Evolutionary conservation across 116 monocot species (phyloP).

Genomic region (Thalassia testudinum): DNA sequence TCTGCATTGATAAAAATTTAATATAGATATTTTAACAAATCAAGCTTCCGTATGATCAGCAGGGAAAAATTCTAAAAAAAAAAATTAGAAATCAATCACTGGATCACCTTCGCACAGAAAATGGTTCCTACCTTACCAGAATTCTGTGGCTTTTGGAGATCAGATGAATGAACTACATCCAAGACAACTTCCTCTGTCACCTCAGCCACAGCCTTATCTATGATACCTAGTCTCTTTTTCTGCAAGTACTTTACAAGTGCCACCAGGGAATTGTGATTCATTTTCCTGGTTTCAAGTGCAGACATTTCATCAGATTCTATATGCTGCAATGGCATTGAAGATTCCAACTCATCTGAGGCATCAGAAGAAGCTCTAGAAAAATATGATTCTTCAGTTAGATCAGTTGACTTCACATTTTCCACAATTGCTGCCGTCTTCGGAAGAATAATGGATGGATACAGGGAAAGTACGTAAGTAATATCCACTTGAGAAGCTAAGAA

Average conservation of each 20-base stretch:
- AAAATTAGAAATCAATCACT: too few species aligned
- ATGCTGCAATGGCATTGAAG: conserved; percentile 26
- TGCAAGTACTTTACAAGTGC: conserved; percentile 92
- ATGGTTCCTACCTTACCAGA: conserved; percentile 40
- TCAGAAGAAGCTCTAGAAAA: conserved; percentile 64
- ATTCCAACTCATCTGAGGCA: conserved; percentile 71
- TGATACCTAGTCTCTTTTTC: conserved; percentile 63
- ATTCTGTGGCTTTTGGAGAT: conserved; percentile 35
- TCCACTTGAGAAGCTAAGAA: conserved; percentile 93
- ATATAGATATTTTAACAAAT: too few species aligned
- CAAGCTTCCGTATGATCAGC: too few species aligned
- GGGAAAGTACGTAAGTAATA: conserved; percentile 70
- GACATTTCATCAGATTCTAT: conserved; percentile 64
- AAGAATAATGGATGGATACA: conserved; percentile 76
- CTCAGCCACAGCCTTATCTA: conserved; percentile 94
- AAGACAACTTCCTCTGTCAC: conserved; percentile 91
- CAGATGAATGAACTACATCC: conserved; percentile 63
- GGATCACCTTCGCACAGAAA: too few species aligned
- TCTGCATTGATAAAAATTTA: too few species aligned
- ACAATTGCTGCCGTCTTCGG: conserved; percentile 33
- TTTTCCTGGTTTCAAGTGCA: conserved; percentile 57
- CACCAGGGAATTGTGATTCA: conserved; percentile 61
- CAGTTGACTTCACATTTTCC: conserved; percentile 36
- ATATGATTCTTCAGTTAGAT: conserved; percentile 30
- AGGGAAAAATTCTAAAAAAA: too few species aligned